Base-by-base conservation (phyloP, 1,284 basidiomycete genomes). In the Malassezia obtusa region DNA sequence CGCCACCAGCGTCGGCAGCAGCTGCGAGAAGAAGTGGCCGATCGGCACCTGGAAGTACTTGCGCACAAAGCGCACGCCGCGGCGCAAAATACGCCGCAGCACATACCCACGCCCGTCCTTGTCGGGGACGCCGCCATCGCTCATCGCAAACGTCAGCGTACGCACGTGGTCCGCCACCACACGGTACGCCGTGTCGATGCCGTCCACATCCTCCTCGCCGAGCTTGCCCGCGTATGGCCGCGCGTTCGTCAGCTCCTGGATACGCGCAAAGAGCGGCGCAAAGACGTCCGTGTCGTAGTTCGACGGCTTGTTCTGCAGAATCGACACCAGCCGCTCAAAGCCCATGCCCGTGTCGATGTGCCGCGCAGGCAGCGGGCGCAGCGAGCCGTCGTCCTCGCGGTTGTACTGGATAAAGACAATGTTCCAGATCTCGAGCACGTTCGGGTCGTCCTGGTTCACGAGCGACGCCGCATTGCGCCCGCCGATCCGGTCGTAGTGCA, bases 351-450 rank as follows among this genome's bases (percentile, higher is more conserved):
- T 98, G 75, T 98, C 92, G 61, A 98, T 86, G 71, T 98, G 92
- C 76, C 91, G 89, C 43, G 86, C 83, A 22, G 94, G 92, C 17
- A 98, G 81, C 1, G 82, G 62, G 54, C 82, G 83, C 15, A 98
- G 80, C 15, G 83, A 82, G 48, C 87, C 86, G 58, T 90, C 86
- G 36, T 84, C 81, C 76, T 96, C 92, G 36, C 92, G 86, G 76
- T 98, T 98, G 79, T 87, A 98, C 70, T 95, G 90, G 71, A 98
- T 96, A 76, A 96, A 98, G 53, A 98, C 92, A 75, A 94, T 94
- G 79, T 98, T 98, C 92, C 92, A 98, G 67, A 98, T 91, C 77
- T 98, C 94, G 57, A 98, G 81, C 5, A 98, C 92, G 64, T 91
- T 83, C 4, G 92, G 88, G 72, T 98, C 90, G 74, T 96, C 89